Percentiles rank a stretch among this genome's conserved stretches.
Conservation (phyloP, 2,329 filamentous ascomycete genomes). For the Venturia effusa region DNA sequence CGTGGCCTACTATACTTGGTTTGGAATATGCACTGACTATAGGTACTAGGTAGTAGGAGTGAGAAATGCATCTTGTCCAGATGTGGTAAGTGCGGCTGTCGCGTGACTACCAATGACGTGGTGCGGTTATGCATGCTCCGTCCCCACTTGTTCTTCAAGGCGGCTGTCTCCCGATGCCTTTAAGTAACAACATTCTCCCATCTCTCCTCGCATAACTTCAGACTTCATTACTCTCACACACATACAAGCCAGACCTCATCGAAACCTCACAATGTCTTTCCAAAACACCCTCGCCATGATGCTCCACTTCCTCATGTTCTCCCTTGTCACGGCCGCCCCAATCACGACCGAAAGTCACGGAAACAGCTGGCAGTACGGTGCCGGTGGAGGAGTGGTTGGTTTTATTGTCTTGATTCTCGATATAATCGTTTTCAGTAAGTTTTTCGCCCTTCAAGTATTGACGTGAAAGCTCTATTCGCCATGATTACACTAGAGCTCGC, state of each 20-base stretch:
- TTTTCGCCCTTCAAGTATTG: neutral
- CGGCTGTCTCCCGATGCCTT: neutral
- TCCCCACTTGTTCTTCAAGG: neutral
- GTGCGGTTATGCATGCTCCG: neutral
- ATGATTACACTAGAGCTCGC: conserved; percentile 8
- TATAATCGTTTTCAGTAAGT: conserved; percentile 49
- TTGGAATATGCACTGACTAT: too few species aligned
- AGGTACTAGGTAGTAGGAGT: too few species aligned
- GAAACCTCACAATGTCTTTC: neutral
- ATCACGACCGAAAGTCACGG: conserved; percentile 28
- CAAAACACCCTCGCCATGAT: conserved; percentile 23
- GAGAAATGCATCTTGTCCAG: neutral
- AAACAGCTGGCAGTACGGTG: conserved; percentile 47
- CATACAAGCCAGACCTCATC: neutral
- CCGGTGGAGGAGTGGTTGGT: conserved; percentile 50
- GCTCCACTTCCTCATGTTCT: conserved; percentile 43
- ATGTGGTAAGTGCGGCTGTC: neutral
- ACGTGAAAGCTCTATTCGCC: neutral
- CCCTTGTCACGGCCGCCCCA: conserved; percentile 40
- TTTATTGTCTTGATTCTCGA: conserved; percentile 52
- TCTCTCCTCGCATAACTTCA: neutral
- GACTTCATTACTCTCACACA: neutral
- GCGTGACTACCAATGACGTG: neutral
- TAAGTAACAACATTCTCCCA: neutral
- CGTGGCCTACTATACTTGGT: too few species aligned